phyloP scores from a whole-genome alignment of 108 stramenopile genomes.

The Pseudonitzschia multiseries region DNA sequence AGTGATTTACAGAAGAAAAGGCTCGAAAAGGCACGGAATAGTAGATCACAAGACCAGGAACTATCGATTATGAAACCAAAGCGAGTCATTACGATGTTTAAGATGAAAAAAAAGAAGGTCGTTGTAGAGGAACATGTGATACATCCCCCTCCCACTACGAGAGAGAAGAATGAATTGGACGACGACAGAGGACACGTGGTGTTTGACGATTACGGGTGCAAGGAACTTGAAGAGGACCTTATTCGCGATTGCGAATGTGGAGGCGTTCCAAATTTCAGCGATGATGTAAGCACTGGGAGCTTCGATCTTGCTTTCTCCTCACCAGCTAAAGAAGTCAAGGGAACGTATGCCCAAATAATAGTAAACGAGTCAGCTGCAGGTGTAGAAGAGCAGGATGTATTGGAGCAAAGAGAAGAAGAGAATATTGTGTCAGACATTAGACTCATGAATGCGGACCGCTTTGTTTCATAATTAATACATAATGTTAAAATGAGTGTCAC shows the following conservation, averaged over 20 bases:
- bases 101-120: background rate
- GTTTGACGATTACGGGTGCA: background rate
- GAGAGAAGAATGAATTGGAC: background rate
- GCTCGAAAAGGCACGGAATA: background rate
- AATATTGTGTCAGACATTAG: background rate
- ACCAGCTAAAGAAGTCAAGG: background rate
- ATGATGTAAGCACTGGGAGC: too few relatives aligned
- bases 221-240: background rate
- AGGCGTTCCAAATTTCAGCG: too few relatives aligned
- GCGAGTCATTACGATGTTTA: background rate
- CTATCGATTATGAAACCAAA: background rate
- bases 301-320: background rate
- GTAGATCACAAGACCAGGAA: background rate
- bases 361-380: background rate
- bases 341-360: background rate
- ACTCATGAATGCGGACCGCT: background rate
- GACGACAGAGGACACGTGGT: background rate
- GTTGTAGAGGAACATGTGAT: background rate
- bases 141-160: background rate
- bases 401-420: background rate
- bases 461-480: background rate
- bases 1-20: constrained; percentile 9
- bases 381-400: background rate
- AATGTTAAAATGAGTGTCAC: background rate
- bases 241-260: background rate